phyloP scores from a whole-genome alignment of 129 eudicot genomes.

The Lonicera japonica region DNA sequence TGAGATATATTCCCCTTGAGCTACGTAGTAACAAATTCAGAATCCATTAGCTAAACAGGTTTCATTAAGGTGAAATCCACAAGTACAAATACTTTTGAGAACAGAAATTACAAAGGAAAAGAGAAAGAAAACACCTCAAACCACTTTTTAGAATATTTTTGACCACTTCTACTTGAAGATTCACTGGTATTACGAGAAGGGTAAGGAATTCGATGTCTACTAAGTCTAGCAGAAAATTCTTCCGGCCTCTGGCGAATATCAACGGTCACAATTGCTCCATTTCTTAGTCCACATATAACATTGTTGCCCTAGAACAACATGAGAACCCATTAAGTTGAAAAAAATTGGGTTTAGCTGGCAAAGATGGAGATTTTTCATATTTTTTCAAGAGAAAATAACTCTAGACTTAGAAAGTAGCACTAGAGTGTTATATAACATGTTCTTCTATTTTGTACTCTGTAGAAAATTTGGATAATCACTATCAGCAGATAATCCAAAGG shows the following conservation, averaged over 20 bases:
- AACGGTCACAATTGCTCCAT: constrained; percentile 69
- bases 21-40: constrained; percentile 41
- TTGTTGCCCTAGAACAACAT: constrained; percentile 39
- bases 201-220: constrained; percentile 36
- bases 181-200: constrained; percentile 21
- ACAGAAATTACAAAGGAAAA: background rate
- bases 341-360: background rate
- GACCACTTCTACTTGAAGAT: constrained; percentile 22
- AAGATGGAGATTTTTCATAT: background rate
- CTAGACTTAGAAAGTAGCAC: too few species aligned
- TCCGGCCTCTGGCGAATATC: constrained; percentile 70
- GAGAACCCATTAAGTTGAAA: background rate
- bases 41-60: background rate
- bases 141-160: constrained; percentile 31
- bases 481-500: too few species aligned
- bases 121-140: constrained; percentile 40
- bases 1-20: constrained; percentile 33
- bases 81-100: too few species aligned
- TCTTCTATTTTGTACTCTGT: too few species aligned
- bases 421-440: too few species aligned
- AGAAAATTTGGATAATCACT: too few species aligned
- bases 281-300: constrained; percentile 80
- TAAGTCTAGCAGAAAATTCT: constrained; percentile 27
- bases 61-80: background rate
- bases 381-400: background rate